A percentile compares a stretch with the other conserved stretches of the same genome.
phyloP scores from a whole-genome alignment of 2,329 filamentous ascomycete species.

The Clarireedia hainanense region DNA sequence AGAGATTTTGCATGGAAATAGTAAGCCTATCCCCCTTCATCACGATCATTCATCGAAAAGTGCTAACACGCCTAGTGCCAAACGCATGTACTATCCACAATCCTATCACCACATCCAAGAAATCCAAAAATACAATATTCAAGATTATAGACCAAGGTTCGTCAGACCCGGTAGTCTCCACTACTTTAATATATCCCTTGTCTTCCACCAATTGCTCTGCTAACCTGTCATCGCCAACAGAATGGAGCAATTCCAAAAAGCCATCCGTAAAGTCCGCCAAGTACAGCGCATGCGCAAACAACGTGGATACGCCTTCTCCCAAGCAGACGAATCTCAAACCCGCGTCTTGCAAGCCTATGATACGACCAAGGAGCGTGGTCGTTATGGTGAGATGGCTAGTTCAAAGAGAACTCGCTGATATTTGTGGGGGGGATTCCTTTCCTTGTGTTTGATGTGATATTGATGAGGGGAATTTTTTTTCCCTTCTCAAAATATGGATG shows the following conservation, averaged over 20 bases:
- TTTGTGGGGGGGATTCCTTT: no score
- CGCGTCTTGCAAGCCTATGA: conserved; percentile 95
- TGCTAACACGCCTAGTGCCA: conserved; percentile 41
- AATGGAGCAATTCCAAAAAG: conserved; percentile 99
- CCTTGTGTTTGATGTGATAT: no score
- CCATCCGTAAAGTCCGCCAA: conserved; percentile 94
- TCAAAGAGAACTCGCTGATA: conserved; percentile 12
- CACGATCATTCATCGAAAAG: neutral
- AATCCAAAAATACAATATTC: conserved; percentile 99
- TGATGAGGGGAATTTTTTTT: no score
- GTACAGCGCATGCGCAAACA: conserved; percentile 99
- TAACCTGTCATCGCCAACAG: conserved; percentile 34
- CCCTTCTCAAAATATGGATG: no score
- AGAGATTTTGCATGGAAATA: conserved; percentile 97
- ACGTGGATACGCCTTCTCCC: conserved; percentile 94
- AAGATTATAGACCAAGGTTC: conserved; percentile 92
- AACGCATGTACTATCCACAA: conserved; percentile 94
- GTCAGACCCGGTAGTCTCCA: conserved; percentile 24
- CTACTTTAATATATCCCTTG: conserved; percentile 1
- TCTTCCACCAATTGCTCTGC: conserved; percentile 13
- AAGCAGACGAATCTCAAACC: conserved; percentile 94
- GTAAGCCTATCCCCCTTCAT: conserved; percentile 28
- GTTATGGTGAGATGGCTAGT: conserved; percentile 85
- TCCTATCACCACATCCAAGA: conserved; percentile 98
- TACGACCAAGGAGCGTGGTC: conserved; percentile 82